A percentile compares a stretch with the other conserved stretches of the same genome.
phyloP scores from a whole-genome alignment of 1,139 yeast species.

The Meyerozyma sp. region DNA sequence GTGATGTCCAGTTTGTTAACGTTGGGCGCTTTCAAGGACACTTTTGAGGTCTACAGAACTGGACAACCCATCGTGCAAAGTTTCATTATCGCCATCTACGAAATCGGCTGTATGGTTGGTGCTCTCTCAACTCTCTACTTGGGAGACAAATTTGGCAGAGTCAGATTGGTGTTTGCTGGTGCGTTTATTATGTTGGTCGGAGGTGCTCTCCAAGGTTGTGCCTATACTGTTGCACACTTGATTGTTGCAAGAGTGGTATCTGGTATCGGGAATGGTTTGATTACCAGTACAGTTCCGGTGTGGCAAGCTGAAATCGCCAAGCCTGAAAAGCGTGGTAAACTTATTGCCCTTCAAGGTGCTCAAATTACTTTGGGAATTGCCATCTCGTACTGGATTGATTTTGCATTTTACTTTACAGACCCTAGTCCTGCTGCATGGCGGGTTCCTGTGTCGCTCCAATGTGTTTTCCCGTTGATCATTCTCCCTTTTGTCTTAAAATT shows the following conservation, averaged over 20 bases:
- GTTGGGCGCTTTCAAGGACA: neutral
- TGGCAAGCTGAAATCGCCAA: constrained; percentile 35
- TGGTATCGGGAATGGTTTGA: constrained; percentile 38
- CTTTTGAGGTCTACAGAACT: neutral
- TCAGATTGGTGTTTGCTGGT: constrained; percentile 26
- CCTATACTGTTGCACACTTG: constrained; percentile 27
- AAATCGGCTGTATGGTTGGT: constrained; percentile 31
- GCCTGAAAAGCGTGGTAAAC: constrained; percentile 29
- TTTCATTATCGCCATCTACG: constrained; percentile 13
- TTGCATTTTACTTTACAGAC: constrained; percentile 31
- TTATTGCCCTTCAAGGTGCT: constrained; percentile 32
- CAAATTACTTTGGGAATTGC: constrained; percentile 36
- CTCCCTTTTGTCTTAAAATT: constrained; percentile 10
- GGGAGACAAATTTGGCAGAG: constrained; percentile 32
- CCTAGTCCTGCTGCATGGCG: constrained; percentile 23
- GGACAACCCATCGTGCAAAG: neutral
- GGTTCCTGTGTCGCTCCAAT: constrained; percentile 45
- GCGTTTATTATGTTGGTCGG: constrained; percentile 29
- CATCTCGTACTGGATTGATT: constrained; percentile 40
- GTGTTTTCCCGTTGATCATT: constrained; percentile 27
- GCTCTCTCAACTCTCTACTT: constrained; percentile 30
- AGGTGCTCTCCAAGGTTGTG: constrained; percentile 31
- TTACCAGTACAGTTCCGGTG: constrained; percentile 35
- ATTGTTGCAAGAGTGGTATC: constrained; percentile 38
- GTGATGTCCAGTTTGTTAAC: constrained; percentile 5